Evolutionary conservation across 2,329 filamentous ascomycete species (phyloP).

Genomic region (Fusarium camptoceras): DNA sequence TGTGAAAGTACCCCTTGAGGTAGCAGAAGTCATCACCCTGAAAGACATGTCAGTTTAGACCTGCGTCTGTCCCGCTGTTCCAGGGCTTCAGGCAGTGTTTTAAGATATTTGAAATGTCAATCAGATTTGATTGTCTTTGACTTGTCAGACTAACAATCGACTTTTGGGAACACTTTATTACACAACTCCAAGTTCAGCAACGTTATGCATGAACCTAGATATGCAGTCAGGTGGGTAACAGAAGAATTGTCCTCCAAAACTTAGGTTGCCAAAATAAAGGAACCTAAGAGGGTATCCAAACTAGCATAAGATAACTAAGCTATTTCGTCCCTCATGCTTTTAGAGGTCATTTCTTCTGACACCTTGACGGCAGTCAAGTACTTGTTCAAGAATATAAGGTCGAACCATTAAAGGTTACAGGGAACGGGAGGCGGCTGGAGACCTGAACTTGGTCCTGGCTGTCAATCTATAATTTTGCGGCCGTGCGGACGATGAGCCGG

Average conservation of each 20-base stretch:
- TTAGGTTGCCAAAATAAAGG: too few relatives aligned
- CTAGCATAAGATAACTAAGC: too few relatives aligned
- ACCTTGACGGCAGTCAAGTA: neutral
- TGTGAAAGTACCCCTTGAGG: neutral
- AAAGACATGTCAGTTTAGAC: neutral
- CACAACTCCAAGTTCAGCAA: neutral
- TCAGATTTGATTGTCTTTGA: neutral
- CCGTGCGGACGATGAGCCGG: constrained; percentile 6
- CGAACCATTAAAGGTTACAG: neutral
- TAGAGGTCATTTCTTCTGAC: too few relatives aligned
- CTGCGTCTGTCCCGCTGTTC: neutral
- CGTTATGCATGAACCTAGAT: neutral
- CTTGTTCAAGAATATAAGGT: neutral
- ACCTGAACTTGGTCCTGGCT: neutral
- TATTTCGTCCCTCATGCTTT: too few relatives aligned
- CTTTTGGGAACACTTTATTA: neutral
- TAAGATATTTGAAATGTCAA: neutral
- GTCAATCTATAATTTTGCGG: neutral
- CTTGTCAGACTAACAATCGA: neutral
- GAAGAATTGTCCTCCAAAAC: too few relatives aligned
- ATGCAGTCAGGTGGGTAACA: too few relatives aligned
- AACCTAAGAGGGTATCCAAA: too few relatives aligned
- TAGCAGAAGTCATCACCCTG: neutral
- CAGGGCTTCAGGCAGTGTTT: neutral
- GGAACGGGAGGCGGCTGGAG: neutral